These are phyloP conservation scores for Solanum arcanum DNA, from an alignment of 257 asterid species.

Conservation along the genomic window DNA sequence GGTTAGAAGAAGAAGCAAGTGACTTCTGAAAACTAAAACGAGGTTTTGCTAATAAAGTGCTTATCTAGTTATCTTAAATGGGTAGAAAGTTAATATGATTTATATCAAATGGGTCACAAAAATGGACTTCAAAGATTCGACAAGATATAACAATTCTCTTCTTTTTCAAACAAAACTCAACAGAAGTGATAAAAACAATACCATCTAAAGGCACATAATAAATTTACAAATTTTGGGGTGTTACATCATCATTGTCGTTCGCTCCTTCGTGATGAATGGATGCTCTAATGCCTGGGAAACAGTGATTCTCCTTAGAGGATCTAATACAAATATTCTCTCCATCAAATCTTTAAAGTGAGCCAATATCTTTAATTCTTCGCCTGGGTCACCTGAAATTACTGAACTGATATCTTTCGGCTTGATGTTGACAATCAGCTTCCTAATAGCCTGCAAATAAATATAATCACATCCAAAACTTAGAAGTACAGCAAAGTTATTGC, in stretches of 20 bases:
- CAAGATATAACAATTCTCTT: neutral
- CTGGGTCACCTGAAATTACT: slow-evolving; percentile 62
- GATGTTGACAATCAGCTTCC: slow-evolving; percentile 61
- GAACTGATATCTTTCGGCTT: slow-evolving; percentile 84
- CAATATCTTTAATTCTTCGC: slow-evolving; percentile 86
- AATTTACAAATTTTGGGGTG: neutral
- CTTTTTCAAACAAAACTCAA: neutral
- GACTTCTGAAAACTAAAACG: neutral
- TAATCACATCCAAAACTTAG: neutral
- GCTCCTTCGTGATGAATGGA: slow-evolving; percentile 99
- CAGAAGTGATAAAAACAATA: neutral
- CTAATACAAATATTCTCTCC: slow-evolving; percentile 79
- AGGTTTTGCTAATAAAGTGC: neutral
- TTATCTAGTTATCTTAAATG: neutral
- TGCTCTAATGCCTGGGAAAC: slow-evolving; percentile 94
- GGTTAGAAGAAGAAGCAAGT: neutral
- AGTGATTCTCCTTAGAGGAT: slow-evolving; percentile 85
- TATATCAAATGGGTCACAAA: slow-evolving; percentile 26
- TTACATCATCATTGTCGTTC: slow-evolving; percentile 60
- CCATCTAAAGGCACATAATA: neutral
- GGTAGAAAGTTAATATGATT: neutral
- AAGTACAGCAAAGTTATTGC: neutral
- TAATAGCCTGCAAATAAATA: slow-evolving; percentile 50
- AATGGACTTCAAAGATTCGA: slow-evolving; percentile 48
- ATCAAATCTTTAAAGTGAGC: slow-evolving; percentile 82